Evolutionary conservation across 2,329 filamentous ascomycete species (phyloP).

Genomic region (Alternaria gaisen): DNA sequence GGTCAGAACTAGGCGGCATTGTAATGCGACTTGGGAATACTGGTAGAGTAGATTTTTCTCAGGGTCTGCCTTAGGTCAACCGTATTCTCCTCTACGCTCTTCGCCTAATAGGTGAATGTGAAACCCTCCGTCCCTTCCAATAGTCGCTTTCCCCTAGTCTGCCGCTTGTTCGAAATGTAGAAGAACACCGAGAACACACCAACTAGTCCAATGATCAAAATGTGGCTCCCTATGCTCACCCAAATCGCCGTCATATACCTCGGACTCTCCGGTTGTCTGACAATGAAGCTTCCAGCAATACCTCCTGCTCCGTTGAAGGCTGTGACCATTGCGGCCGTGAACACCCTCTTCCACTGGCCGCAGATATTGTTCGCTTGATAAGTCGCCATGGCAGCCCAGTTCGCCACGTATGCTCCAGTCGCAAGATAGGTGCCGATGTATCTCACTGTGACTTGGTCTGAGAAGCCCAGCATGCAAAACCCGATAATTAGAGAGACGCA

Average conservation of each 20-base stretch:
- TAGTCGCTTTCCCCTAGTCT: constrained; percentile 57
- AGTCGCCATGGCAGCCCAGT: constrained; percentile 71
- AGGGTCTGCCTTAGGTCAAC: constrained; percentile 2
- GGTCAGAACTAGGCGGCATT: background rate
- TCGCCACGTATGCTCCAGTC: constrained; percentile 73
- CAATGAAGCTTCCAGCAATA: constrained; percentile 72
- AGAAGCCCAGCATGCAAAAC: constrained; percentile 72
- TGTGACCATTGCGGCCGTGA: constrained; percentile 67
- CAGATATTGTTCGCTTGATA: constrained; percentile 61
- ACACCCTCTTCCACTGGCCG: constrained; percentile 71
- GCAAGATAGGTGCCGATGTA: constrained; percentile 72
- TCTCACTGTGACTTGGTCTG: constrained; percentile 66
- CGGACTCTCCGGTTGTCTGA: constrained; percentile 68
- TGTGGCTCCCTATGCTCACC: constrained; percentile 69
- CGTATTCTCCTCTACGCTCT: constrained; percentile 12
- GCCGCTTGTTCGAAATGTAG: constrained; percentile 60
- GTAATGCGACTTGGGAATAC: background rate
- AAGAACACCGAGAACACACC: constrained; percentile 63
- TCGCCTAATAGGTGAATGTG: constrained; percentile 53
- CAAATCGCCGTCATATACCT: constrained; percentile 71
- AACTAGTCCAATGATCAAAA: constrained; percentile 66
- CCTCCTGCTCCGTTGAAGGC: constrained; percentile 70
- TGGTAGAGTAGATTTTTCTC: background rate
- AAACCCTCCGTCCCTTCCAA: constrained; percentile 62
- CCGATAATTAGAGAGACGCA: constrained; percentile 68